phyloP scores from a whole-genome alignment of 2,329 filamentous ascomycete species.

The Delphinella strobiligena region DNA sequence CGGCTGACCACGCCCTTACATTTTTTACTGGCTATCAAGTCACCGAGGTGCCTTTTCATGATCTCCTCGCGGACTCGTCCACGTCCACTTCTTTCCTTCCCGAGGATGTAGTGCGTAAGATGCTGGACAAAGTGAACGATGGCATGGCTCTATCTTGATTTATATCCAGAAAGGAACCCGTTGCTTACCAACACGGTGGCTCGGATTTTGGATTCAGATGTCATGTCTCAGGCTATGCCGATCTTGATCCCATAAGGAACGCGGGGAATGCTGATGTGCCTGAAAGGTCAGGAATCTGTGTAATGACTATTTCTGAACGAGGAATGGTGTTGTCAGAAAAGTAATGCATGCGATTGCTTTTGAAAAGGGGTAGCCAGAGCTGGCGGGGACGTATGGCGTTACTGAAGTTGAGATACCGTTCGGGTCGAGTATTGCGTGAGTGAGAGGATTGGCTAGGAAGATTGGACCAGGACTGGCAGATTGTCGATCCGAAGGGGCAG shows the following conservation, averaged over 20 bases:
- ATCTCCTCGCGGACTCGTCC: slow-evolving; percentile 14
- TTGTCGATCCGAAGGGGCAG: too few species aligned
- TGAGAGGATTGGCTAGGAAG: too few species aligned
- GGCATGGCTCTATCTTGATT: slow-evolving; percentile 13
- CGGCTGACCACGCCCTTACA: slow-evolving; percentile 14
- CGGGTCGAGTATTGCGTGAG: too few species aligned
- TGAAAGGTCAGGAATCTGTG: background rate
- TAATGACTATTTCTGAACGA: background rate
- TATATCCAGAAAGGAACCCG: too few species aligned
- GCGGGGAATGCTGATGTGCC: background rate
- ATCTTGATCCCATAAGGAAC: too few species aligned
- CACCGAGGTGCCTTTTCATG: background rate
- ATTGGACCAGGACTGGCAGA: too few species aligned
- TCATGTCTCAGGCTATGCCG: background rate
- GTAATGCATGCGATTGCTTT: background rate
- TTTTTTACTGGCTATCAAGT: slow-evolving; percentile 11
- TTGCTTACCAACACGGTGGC: background rate
- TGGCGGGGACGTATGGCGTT: background rate
- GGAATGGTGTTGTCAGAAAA: background rate
- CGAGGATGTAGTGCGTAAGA: slow-evolving; percentile 10
- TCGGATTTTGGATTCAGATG: background rate
- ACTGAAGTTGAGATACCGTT: background rate
- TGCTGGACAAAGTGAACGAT: slow-evolving; percentile 11
- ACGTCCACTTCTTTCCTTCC: slow-evolving; percentile 13
- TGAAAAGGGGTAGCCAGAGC: background rate